These are phyloP conservation scores for Debaryomyces udenii DNA, from an alignment of 1,139 yeast species.

Conservation along the genomic window DNA sequence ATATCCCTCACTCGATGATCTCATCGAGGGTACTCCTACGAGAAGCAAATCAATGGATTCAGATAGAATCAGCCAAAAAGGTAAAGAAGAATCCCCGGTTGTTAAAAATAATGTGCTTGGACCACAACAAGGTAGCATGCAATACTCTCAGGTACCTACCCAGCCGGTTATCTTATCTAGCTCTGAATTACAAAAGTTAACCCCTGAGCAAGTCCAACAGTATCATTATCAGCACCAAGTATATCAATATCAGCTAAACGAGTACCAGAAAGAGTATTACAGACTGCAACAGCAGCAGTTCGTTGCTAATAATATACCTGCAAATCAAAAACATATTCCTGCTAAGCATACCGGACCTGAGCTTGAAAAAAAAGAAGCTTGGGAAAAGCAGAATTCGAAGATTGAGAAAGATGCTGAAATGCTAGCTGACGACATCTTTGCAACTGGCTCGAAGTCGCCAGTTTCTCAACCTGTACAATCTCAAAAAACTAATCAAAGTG, in stretches of 20 bases:
- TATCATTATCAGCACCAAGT: constrained; percentile 28
- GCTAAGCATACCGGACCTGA: constrained; percentile 14
- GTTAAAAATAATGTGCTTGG: neutral
- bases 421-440: constrained; percentile 47
- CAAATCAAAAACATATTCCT: neutral
- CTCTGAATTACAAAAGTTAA: constrained; percentile 21
- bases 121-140: neutral
- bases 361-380: constrained; percentile 40
- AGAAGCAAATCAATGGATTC: constrained; percentile 1
- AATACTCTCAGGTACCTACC: constrained; percentile 15
- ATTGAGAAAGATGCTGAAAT: constrained; percentile 36
- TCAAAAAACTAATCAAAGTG: constrained; percentile 14
- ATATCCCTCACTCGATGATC: constrained; percentile 46
- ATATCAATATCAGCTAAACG: constrained; percentile 26
- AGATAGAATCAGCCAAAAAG: neutral
- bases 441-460: constrained; percentile 14
- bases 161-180: constrained; percentile 22
- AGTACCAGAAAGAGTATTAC: constrained; percentile 18
- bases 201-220: constrained; percentile 27
- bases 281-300: constrained; percentile 11
- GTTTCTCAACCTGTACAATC: constrained; percentile 6
- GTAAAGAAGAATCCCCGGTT: neutral
- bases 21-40: constrained; percentile 21
- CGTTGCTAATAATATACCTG: neutral
- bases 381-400: constrained; percentile 31